A percentile compares a stretch with the other conserved stretches of the same genome.
These are phyloP conservation scores for Prunus davidiana DNA, from an alignment of 306 rosid species.

Conservation along the genomic window DNA sequence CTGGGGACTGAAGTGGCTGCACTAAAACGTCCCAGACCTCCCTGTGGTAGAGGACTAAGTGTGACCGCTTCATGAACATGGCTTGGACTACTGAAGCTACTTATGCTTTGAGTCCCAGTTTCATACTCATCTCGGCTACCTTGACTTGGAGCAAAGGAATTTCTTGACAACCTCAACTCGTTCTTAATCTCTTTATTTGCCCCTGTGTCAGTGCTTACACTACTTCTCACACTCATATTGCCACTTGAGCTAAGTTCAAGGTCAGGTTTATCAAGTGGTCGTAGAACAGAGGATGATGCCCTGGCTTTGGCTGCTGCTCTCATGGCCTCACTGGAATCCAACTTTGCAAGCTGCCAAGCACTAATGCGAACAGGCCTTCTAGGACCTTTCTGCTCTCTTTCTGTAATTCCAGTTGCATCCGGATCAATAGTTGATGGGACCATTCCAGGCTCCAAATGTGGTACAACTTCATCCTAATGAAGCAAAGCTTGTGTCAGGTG, in stretches of 20 bases:
- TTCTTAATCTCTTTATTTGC: slow-evolving; percentile 64
- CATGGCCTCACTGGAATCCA: slow-evolving; percentile 81
- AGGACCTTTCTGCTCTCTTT: slow-evolving; percentile 61
- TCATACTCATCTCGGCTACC: slow-evolving; percentile 90
- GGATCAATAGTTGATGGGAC: slow-evolving; percentile 95
- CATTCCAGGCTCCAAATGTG: slow-evolving; percentile 99
- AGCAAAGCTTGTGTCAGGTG: slow-evolving; percentile 25
- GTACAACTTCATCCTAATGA: slow-evolving; percentile 88
- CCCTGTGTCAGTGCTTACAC: slow-evolving; percentile 75
- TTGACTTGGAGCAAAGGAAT: slow-evolving; percentile 77
- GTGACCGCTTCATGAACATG: slow-evolving; percentile 82
- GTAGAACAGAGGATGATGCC: slow-evolving; percentile 93
- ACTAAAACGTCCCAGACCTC: slow-evolving; percentile 58
- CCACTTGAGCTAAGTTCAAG: slow-evolving; percentile 82
- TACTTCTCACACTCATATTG: slow-evolving; percentile 83
- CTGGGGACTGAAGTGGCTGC: slow-evolving; percentile 50
- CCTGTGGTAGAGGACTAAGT: slow-evolving; percentile 88
- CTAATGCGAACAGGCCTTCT: slow-evolving; percentile 83
- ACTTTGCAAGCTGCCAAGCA: slow-evolving; percentile 95
- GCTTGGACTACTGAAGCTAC: slow-evolving; percentile 96
- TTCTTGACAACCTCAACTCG: slow-evolving; percentile 59
- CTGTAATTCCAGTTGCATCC: slow-evolving; percentile 76
- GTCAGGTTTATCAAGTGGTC: slow-evolving; percentile 73
- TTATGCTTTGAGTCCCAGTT: slow-evolving; percentile 92
- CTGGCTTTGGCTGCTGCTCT: slow-evolving; percentile 95